Evolutionary conservation across 2,329 filamentous ascomycete species (phyloP).

Genomic region (Curvularia lunata): DNA sequence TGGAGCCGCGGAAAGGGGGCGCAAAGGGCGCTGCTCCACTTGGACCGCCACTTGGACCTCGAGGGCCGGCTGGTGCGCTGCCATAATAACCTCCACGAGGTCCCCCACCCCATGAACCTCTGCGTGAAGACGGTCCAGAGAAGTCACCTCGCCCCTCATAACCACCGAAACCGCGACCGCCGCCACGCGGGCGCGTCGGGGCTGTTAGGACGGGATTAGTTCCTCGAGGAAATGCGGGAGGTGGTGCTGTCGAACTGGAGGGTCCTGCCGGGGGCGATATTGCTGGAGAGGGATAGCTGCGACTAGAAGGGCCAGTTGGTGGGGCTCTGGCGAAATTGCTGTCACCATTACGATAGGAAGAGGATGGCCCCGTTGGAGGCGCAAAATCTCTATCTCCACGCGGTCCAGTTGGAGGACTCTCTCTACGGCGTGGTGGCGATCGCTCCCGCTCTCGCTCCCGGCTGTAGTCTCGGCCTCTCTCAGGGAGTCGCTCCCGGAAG

Average conservation of each 20-base stretch:
- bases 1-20: slow-evolving; percentile 51
- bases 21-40: slow-evolving; percentile 39
- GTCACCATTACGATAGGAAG: slow-evolving; percentile 48
- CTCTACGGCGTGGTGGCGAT: slow-evolving; percentile 48
- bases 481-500: slow-evolving; percentile 44
- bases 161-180: slow-evolving; percentile 48
- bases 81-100: slow-evolving; percentile 40
- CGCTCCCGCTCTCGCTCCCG: slow-evolving; percentile 38
- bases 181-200: slow-evolving; percentile 50
- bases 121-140: slow-evolving; percentile 40
- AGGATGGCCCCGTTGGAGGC: slow-evolving; percentile 47
- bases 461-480: slow-evolving; percentile 34
- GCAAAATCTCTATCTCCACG: slow-evolving; percentile 47
- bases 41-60: slow-evolving; percentile 36
- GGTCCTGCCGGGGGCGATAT: slow-evolving; percentile 52
- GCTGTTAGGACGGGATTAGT: slow-evolving; percentile 49
- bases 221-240: slow-evolving; percentile 45
- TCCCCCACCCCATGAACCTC: slow-evolving; percentile 45
- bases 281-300: slow-evolving; percentile 46
- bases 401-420: slow-evolving; percentile 47
- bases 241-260: slow-evolving; percentile 36
- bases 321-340: slow-evolving; percentile 44
- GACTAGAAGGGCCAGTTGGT: slow-evolving; percentile 49
- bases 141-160: slow-evolving; percentile 49
- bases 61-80: slow-evolving; percentile 45